Evolutionary conservation across 75 land plant genomes (phyloP).

Genomic region (Pinus taeda): DNA sequence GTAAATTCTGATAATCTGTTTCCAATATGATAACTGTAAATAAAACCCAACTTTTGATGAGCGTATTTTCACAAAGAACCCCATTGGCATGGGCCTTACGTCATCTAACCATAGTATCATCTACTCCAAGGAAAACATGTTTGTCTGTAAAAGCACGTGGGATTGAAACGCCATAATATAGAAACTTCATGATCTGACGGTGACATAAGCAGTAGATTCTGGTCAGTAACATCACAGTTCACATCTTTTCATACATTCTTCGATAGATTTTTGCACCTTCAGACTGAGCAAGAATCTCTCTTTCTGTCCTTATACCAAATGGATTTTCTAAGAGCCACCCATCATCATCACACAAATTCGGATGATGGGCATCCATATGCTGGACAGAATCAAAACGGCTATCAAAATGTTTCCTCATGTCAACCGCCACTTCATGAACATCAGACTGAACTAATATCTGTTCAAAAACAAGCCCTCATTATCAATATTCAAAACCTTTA

Average conservation of each 20-base stretch:
- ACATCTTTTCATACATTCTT: slow-evolving; percentile 49
- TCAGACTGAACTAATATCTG: slow-evolving; percentile 91
- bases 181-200: background rate
- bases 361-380: slow-evolving; percentile 29
- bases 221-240: background rate
- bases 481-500: background rate
- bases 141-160: background rate
- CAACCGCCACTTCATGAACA: slow-evolving; percentile 80
- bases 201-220: background rate
- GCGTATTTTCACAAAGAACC: background rate
- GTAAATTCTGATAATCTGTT: background rate
- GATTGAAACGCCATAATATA: background rate
- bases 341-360: slow-evolving; percentile 42
- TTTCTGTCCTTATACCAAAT: slow-evolving; percentile 77
- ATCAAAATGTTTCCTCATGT: slow-evolving; percentile 82
- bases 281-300: slow-evolving; percentile 86
- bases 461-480: background rate
- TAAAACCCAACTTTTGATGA: background rate
- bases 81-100: background rate
- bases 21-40: background rate
- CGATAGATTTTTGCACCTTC: slow-evolving; percentile 80
- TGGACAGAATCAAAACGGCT: slow-evolving; percentile 20
- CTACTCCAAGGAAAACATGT: background rate
- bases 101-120: background rate
- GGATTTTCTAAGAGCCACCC: slow-evolving; percentile 89